A percentile compares a stretch with the other conserved stretches of the same genome.
phyloP scores from a whole-genome alignment of 2,329 filamentous ascomycete genomes.

The Cladosporium sp. region DNA sequence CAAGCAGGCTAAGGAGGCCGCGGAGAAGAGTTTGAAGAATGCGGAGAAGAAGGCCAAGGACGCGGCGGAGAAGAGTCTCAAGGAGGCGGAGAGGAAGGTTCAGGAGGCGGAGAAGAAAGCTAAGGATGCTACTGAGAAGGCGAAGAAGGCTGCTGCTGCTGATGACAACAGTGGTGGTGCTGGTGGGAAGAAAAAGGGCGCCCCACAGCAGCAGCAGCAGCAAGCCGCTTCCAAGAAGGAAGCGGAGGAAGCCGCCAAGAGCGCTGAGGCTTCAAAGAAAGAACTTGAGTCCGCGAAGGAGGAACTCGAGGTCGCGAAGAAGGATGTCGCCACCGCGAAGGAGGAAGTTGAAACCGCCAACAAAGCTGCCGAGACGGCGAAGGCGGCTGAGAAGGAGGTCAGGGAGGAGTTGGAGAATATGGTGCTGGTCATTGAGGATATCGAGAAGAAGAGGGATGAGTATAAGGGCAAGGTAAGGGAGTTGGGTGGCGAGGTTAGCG shows the following conservation, averaged over 20 bases:
- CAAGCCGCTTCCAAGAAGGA: neutral
- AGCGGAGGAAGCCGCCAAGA: conserved; percentile 12
- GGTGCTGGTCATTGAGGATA: conserved; percentile 45
- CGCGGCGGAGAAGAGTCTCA: conserved; percentile 15
- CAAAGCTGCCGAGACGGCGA: conserved; percentile 17
- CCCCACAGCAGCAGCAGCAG: too few species aligned
- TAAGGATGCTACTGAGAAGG: conserved; percentile 11
- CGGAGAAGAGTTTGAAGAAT: conserved; percentile 38
- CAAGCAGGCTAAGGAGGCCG: conserved; percentile 32
- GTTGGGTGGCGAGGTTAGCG: conserved; percentile 28
- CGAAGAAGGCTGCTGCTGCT: conserved; percentile 19
- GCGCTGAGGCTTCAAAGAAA: conserved; percentile 23
- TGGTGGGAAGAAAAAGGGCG: conserved; percentile 6
- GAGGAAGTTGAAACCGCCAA: conserved; percentile 3
- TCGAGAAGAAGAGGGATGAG: conserved; percentile 40
- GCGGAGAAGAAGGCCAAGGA: conserved; percentile 39
- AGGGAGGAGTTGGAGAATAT: conserved; percentile 46
- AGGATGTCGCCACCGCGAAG: conserved; percentile 10
- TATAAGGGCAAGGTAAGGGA: conserved; percentile 25
- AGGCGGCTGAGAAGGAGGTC: conserved; percentile 37
- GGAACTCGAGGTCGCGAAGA: conserved; percentile 14
- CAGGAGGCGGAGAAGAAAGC: conserved; percentile 47
- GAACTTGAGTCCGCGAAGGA: conserved; percentile 19
- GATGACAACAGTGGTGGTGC: conserved; percentile 12
- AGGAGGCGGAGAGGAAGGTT: conserved; percentile 38